phyloP scores from a whole-genome alignment of 169 alveolate species.

The Cryptosporidium parvum region DNA sequence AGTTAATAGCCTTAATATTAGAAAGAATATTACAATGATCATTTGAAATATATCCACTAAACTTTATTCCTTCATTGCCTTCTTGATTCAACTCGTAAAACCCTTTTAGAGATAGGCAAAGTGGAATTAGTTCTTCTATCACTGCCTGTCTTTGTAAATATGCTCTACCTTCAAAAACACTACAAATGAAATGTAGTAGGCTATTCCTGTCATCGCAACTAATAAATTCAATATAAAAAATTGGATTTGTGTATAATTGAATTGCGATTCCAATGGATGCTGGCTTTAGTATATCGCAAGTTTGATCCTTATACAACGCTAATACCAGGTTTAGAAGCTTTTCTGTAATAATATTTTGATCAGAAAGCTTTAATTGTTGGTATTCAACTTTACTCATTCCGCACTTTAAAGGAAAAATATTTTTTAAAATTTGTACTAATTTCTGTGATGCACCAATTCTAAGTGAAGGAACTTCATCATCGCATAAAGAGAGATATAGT shows the following conservation, averaged over 20 bases:
- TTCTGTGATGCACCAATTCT: constrained; percentile 71
- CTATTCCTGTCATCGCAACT: constrained; percentile 39
- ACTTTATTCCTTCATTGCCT: neutral
- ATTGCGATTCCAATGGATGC: constrained; percentile 72
- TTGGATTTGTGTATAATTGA: constrained; percentile 59
- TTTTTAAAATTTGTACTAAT: constrained; percentile 34
- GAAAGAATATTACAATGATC: constrained; percentile 2
- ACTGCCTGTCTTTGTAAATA: constrained; percentile 45
- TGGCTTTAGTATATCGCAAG: constrained; percentile 44
- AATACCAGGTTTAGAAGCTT: constrained; percentile 30
- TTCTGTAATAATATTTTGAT: constrained; percentile 63
- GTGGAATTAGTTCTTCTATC: constrained; percentile 27
- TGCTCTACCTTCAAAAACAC: constrained; percentile 5
- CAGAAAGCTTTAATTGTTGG: constrained; percentile 24
- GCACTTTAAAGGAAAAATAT: constrained; percentile 55
- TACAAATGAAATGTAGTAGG: constrained; percentile 31
- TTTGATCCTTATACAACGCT: constrained; percentile 35
- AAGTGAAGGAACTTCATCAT: constrained; percentile 73
- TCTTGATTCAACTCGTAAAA: constrained; percentile 19
- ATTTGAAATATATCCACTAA: constrained; percentile 3
- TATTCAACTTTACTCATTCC: constrained; percentile 34
- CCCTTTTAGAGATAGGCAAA: constrained; percentile 38
- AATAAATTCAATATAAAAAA: constrained; percentile 43
- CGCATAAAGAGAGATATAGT: constrained; percentile 59
- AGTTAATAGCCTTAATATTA: neutral